phyloP scores from a whole-genome alignment of 1,284 basidiomycete genomes.

The Malassezia arunalokei region DNA sequence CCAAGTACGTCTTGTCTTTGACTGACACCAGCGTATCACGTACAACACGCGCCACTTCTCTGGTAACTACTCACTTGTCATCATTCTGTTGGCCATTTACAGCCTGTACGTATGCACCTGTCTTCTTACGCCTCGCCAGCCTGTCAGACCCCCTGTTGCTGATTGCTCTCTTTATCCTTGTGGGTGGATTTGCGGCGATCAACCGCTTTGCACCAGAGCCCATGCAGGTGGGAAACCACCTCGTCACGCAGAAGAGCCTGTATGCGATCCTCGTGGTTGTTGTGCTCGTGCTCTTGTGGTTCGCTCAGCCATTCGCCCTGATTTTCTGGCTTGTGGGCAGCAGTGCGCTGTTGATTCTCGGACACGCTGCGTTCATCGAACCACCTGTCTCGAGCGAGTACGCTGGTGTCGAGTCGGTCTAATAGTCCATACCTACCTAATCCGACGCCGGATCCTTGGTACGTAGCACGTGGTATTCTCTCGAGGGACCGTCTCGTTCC shows the following conservation, averaged over 20 bases:
- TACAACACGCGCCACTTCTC: constrained; percentile 62
- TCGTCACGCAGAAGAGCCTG: constrained; percentile 61
- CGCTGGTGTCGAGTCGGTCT: constrained; percentile 54
- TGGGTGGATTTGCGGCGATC: constrained; percentile 79
- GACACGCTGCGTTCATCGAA: constrained; percentile 68
- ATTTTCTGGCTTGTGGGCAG: constrained; percentile 48
- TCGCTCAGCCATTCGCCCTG: constrained; percentile 35
- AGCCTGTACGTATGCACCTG: constrained; percentile 58
- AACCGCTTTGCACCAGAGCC: constrained; percentile 59
- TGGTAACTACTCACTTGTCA: constrained; percentile 69
- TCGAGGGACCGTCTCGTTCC: neutral
- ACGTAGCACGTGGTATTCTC: neutral
- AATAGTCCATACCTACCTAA: neutral
- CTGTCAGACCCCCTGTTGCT: constrained; percentile 65
- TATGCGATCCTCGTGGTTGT: constrained; percentile 52
- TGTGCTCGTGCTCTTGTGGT: constrained; percentile 39
- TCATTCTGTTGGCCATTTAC: constrained; percentile 71
- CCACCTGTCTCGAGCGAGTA: constrained; percentile 83
- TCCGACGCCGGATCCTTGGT: neutral
- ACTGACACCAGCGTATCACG: constrained; percentile 57
- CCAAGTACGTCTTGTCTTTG: constrained; percentile 20
- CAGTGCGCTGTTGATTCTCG: constrained; percentile 52
- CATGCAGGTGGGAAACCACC: constrained; percentile 60
- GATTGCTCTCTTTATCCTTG: constrained; percentile 72
- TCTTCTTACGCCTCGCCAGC: constrained; percentile 31